Conservation (phyloP, 1,284 basidiomycete genomes). For the Ceratobasidium sp. region DNA sequence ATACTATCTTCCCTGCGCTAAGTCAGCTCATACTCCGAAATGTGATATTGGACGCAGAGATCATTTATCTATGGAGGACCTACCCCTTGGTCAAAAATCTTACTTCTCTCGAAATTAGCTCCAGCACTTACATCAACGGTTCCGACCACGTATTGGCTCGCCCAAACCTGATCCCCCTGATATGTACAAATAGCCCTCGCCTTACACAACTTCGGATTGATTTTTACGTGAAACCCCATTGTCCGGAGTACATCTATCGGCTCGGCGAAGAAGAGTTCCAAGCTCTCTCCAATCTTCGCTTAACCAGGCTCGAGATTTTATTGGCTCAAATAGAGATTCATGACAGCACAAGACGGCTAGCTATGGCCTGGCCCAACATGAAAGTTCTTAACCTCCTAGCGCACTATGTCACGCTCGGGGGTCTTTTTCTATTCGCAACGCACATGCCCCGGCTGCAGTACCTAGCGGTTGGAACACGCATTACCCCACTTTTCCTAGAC, state of each 20-base stretch:
- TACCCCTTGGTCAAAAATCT: not conserved
- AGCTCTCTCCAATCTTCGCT: not conserved
- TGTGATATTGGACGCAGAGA: not conserved
- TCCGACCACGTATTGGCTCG: not conserved
- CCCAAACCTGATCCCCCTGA: not conserved
- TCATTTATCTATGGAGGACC: not conserved
- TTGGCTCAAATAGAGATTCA: not conserved
- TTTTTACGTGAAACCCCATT: no score
- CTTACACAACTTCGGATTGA: no score
- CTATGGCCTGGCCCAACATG: not conserved
- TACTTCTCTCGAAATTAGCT: not conserved
- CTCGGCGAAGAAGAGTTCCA: not conserved
- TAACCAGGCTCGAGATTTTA: not conserved
- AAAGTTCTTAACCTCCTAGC: not conserved
- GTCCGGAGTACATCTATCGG: no score
- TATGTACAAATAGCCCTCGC: not conserved
- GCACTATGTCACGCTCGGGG: not conserved
- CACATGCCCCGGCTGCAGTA: not conserved
- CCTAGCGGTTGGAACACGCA: not conserved
- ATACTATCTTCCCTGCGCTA: not conserved
- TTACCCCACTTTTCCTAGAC: not conserved
- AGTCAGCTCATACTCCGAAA: not conserved
- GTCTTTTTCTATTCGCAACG: not conserved
- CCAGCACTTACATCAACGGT: not conserved
- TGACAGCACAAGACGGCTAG: not conserved